Base-by-base conservation (phyloP, 2,329 filamentous ascomycete species). In the Neoscytalidium dimidiatum region DNA sequence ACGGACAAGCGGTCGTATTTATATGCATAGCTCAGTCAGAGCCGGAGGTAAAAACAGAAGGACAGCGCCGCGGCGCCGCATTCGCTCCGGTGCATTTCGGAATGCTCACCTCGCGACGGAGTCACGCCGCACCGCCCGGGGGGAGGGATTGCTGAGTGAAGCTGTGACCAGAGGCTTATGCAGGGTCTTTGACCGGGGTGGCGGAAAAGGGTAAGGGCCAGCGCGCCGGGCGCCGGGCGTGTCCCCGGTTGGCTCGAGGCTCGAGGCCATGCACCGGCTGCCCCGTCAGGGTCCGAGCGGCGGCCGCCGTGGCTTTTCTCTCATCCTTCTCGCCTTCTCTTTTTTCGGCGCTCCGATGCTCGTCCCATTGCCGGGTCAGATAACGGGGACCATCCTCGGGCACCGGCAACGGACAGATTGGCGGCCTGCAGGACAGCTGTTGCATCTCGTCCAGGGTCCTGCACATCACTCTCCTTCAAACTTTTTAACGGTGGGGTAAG, bases 141-240 rank as follows among this genome's bases (percentile, higher is more conserved):
- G 9, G 51, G 17, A 49, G 41, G 29, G 43, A 49, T 46, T 48
- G 43, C 57, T 46, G 9, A 14, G 9, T 41, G 57, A 23, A 52
- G 60, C 57, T 61, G 57, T 33, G 57, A 35, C 53, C 53, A 29
- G 29, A 13, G 35, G 19, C 38, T 58, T 35, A 58, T 58, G 53
- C 53, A 58, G 53, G 53, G 53, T 58, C 53, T 35, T 13, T 33
- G 48, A n/a, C 48, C 48, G 48, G 48, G 48, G 56, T 23, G 5
- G 35, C 26, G 29, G n/a, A 11, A 38, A 28, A 43, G 23, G 46
- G 23, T 38, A 41, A 43, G 33, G 44, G 46, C 31, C 31, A 35
- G 31, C 31, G 26, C n/a, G n/a, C n/a, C n/a, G n/a, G n/a, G 17
- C 53, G 38, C 38, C 38, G 52, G 52, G 35, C 35, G 21, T 17